Evolutionary conservation across 257 asterid species (phyloP), one percentile per base, ranked within the genome.

Genomic region (Jacaranda mimosifolia): DNA sequence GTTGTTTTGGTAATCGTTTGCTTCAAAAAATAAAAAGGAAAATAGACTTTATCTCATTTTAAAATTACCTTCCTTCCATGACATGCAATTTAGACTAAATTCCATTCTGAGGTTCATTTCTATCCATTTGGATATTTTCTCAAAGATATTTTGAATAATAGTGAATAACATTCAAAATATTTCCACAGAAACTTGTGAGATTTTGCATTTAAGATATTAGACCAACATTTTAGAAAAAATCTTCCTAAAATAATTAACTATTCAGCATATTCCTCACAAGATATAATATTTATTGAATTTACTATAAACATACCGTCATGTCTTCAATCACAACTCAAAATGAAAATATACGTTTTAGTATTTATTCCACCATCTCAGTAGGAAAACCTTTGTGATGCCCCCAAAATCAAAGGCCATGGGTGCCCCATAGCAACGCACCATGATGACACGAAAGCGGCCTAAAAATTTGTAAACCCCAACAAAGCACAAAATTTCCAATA

Each of bases 351-450:
- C 1, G 53, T 48, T 39, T 12, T 8, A n/a, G 17, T 64, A 76
- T 76, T 55, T 55, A 76, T 55, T 67, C 51, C 14, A 56, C 49
- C 80, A 67, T n/a, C 19, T 5, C n/a, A 21, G 17, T 6, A 45
- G 13, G 51, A 68, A 68, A 66, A 65, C 52, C 48, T 26, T 26
- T 26, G 32, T 26, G 32, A 26, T 2, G n/a, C 2, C 32, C 32
- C 32, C 32, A 26, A 26, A 26, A 26, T 26, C 32, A 26, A 26
- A 26, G 1, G 32, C 32, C 32, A 26, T 26, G 32, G 32, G 32
- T 26, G 32, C 32, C 32, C 32, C 32, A 26, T 2, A 1, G 32
- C 32, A 26, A 26, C 2, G 32, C 32, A 26, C 32, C 32, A 26
- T 26, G 32, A 26, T 26, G 32, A 26, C 32, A 26, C 32, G 32